Evolutionary conservation across 495 filamentous ascomycete species (phyloP).

Genomic region (Xylaria nigripes): DNA sequence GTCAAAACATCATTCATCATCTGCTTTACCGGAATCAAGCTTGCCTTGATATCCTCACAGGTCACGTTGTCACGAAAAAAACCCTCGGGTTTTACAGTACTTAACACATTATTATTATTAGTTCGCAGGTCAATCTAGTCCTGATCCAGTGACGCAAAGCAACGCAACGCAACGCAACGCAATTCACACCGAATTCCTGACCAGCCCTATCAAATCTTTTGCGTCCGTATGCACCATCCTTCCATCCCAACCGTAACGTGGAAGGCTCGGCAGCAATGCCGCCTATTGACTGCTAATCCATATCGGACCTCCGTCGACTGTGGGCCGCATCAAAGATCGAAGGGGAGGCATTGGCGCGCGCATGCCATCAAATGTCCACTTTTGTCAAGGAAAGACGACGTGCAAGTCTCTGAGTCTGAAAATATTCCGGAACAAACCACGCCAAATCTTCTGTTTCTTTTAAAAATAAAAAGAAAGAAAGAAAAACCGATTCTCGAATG

Average conservation of each 20-base stretch:
- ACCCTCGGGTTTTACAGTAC: no score
- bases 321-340: background rate
- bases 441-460: background rate
- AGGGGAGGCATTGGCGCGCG: background rate
- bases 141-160: conserved; percentile 2
- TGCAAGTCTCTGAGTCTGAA: conserved; percentile 5
- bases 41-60: no score
- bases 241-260: background rate
- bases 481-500: background rate
- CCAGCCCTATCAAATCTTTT: conserved; percentile 4
- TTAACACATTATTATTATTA: conserved; percentile 1
- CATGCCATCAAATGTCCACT: conserved; percentile 2
- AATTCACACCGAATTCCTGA: background rate
- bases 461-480: background rate
- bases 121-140: background rate
- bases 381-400: conserved; percentile 2
- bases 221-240: background rate
- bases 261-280: background rate
- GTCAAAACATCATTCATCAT: no score
- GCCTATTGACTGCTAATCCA: background rate
- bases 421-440: conserved; percentile 2
- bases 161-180: no score
- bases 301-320: background rate
- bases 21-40: no score
- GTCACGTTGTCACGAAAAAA: background rate